Conservation (phyloP, 495 filamentous ascomycete genomes). For the Lichina pygmaea region DNA sequence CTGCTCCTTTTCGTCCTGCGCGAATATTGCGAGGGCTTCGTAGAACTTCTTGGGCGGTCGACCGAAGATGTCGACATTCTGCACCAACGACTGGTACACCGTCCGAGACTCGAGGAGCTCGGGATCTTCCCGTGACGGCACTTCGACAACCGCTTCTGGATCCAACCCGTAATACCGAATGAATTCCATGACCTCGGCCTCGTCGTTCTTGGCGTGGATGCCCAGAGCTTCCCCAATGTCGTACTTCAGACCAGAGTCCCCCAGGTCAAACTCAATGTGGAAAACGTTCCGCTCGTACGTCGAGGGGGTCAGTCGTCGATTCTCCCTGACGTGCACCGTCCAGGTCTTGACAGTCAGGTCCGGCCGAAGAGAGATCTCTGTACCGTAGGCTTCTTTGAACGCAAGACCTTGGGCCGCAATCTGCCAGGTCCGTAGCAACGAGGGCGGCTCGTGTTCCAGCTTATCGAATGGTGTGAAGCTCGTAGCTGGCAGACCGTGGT, state of each 20-base stretch:
- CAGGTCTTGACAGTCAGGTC: conserved; percentile 66
- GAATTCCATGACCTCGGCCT: conserved; percentile 50
- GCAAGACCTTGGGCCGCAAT: conserved; percentile 61
- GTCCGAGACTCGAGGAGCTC: conserved; percentile 64
- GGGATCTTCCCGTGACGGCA: conserved; percentile 63
- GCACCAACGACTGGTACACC: conserved; percentile 71
- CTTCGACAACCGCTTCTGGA: conserved; percentile 60
- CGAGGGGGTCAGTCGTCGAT: conserved; percentile 63
- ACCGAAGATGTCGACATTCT: conserved; percentile 93
- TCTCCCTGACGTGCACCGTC: conserved; percentile 75
- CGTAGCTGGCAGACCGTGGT: conserved; percentile 28
- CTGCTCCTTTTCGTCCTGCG: conserved; percentile 57
- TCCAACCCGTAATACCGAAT: conserved; percentile 72
- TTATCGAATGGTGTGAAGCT: conserved; percentile 69
- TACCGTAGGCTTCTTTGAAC: conserved; percentile 87
- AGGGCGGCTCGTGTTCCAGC: conserved; percentile 35
- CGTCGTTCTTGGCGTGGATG: conserved; percentile 83
- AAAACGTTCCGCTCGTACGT: conserved; percentile 97
- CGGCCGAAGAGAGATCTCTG: conserved; percentile 45
- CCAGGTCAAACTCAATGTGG: conserved; percentile 97
- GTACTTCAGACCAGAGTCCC: conserved; percentile 69
- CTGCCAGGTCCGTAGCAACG: conserved; percentile 46
- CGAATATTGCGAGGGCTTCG: conserved; percentile 70
- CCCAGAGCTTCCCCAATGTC: conserved; percentile 97
- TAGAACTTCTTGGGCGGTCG: conserved; percentile 94